These are phyloP conservation scores for Zelonia costaricensis DNA, from an alignment of 208 protist species.

Conservation along the genomic window DNA sequence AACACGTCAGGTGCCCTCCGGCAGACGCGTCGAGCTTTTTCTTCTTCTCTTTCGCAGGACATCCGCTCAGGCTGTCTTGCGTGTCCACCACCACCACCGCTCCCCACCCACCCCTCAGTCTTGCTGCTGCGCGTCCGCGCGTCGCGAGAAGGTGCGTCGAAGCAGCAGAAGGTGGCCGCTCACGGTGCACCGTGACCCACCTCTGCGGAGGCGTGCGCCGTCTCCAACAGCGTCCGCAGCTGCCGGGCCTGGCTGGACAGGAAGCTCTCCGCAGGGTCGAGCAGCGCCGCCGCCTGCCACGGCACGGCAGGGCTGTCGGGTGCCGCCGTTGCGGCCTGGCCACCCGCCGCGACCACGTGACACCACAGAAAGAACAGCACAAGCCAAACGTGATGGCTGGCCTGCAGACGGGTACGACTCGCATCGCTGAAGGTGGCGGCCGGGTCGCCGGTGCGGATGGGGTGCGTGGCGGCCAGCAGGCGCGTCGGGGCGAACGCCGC, in stretches of 20 bases:
- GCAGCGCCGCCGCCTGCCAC: background rate
- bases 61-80: no score
- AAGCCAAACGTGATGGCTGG: constrained; percentile 38
- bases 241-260: constrained; percentile 5
- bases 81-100: no score
- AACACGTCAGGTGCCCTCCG: no score
- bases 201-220: no score
- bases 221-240: constrained; percentile 1
- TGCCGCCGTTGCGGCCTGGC: background rate
- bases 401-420: constrained; percentile 25
- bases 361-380: constrained; percentile 52
- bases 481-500: constrained; percentile 1
- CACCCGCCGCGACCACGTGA: constrained; percentile 14
- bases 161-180: no score
- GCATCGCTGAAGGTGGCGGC: constrained; percentile 7
- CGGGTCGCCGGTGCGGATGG: background rate
- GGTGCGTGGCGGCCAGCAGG: constrained; percentile 5
- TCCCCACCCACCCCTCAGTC: no score
- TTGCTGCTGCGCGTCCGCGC: no score
- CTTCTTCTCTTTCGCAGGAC: no score
- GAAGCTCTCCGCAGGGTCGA: constrained; percentile 1
- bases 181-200: no score
- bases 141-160: no score
- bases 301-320: background rate
- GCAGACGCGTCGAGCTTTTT: no score